Evolutionary conservation across 345 rosid genomes (phyloP), one percentile per base, ranked within the genome.

Genomic region (Rhizophora apiculata): DNA sequence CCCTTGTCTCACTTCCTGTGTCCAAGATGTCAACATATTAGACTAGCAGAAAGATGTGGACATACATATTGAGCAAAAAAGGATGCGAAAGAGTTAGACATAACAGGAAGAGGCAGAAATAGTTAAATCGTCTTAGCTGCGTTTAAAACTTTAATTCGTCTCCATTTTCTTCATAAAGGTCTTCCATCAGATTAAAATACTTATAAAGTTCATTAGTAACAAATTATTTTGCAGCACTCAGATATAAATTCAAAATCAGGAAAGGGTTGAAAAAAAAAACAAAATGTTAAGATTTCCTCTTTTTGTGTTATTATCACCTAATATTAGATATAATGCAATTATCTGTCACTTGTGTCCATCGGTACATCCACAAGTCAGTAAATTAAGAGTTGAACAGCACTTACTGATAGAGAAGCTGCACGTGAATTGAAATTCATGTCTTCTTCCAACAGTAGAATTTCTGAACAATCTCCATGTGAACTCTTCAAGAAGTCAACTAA

Each of bases 351-450:
- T 22, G 11, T 10, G 46, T 22, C 20, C 9, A 29, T 48, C 19
- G 1, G 6, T 2, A 8, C 9, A 16, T 36, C 26, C 62, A 36
- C 32, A 5, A 32, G 24, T 58, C 48, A 54, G 60, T 4, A 39
- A 34, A 10, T 20, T 20, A 46, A 15, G 46, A 29, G 57, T 37
- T 10, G 8, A 8, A 21, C 5, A 70, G 67, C 46, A 81, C 89
- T 71, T 82, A 91, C 97, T 21, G 79, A 80, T 67, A 94, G 68
- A 51, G 97, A 89, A 78, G 95, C 90, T 68, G 98, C 90, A 70
- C 95, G 80, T 60, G 83, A 82, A 82, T 94, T 89, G 78, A 94
- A 91, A 80, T 89, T 89, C 96, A 91, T 87, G 73, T 87, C 88
- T 72, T 84, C 89, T 68, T 91, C 96, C 60, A 94, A 73, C 68